Percentiles rank a stretch among this genome's conserved stretches.
Evolutionary conservation across 805 yeast genomes (phyloP).

Genomic region (Cyberlindnera misumaiensis): DNA sequence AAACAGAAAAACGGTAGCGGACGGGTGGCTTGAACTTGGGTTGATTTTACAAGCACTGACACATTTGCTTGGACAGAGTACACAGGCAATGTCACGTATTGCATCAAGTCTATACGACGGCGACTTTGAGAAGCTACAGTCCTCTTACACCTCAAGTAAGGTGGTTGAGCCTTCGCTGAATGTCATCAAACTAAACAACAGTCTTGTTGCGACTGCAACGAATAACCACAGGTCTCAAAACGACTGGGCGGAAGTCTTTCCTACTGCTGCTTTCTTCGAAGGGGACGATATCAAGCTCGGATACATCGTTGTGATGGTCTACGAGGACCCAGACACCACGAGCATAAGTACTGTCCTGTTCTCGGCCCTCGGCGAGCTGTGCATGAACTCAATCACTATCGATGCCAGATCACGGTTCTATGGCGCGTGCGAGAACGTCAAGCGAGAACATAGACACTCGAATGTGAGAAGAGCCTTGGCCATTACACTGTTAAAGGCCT

Average conservation of each 20-base stretch:
- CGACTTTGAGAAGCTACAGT: constrained; percentile 8
- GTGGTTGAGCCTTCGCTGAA: constrained; percentile 18
- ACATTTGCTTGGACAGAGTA: background rate
- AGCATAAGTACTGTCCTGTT: constrained; percentile 49
- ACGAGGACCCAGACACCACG: constrained; percentile 37
- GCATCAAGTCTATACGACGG: constrained; percentile 22
- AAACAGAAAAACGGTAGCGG: no score
- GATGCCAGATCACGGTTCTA: constrained; percentile 58
- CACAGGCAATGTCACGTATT: constrained; percentile 10
- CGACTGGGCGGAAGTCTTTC: constrained; percentile 38
- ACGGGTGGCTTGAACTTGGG: no score
- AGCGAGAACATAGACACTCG: constrained; percentile 39
- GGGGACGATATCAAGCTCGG: constrained; percentile 44
- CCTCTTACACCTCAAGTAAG: background rate
- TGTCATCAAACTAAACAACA: constrained; percentile 18
- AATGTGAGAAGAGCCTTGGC: constrained; percentile 74
- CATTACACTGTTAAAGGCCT: constrained; percentile 61
- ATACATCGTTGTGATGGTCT: constrained; percentile 41
- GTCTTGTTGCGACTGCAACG: constrained; percentile 10
- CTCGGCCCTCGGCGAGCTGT: constrained; percentile 61
- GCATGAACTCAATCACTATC: constrained; percentile 51
- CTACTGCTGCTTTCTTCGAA: constrained; percentile 44
- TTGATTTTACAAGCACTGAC: no score
- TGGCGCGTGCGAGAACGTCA: constrained; percentile 71
- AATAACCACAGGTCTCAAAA: constrained; percentile 14